These are phyloP conservation scores for Dendrobium officinale DNA, from an alignment of 106 monocot species.

Conservation along the genomic window DNA sequence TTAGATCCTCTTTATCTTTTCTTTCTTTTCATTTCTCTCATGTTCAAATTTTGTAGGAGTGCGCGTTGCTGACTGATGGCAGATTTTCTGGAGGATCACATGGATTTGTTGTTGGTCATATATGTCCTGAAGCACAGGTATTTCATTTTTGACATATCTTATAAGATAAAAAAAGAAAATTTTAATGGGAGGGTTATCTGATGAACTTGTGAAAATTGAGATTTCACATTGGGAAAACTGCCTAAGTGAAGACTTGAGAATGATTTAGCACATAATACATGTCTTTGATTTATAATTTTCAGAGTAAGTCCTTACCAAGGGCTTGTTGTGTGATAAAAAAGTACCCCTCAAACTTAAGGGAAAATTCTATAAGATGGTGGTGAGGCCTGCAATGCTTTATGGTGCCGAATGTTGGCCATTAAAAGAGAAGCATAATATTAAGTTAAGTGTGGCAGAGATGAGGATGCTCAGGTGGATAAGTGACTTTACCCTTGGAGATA, in stretches of 20 bases:
- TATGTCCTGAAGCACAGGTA: conserved; percentile 99
- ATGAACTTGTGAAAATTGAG: background rate
- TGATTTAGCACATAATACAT: background rate
- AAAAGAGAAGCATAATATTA: no score
- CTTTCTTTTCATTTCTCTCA: background rate
- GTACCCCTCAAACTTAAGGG: no score
- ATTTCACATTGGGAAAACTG: background rate
- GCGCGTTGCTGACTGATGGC: conserved; percentile 91
- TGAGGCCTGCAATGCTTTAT: no score
- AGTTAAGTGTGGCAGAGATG: no score
- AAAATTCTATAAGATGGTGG: no score
- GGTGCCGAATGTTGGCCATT: no score
- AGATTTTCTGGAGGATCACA: conserved; percentile 99
- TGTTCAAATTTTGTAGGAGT: conserved; percentile 38
- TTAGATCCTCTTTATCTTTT: background rate
- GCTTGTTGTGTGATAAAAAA: no score
- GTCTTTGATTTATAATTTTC: no score
- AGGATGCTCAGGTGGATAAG: no score
- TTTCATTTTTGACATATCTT: background rate
- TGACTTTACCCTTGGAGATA: no score
- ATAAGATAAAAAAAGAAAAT: background rate
- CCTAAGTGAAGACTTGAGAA: background rate
- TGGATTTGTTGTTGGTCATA: conserved; percentile 97
- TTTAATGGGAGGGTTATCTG: background rate
- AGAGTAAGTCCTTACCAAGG: no score